phyloP scores from a whole-genome alignment of 306 rosid genomes.

The Prunus fruticosa region DNA sequence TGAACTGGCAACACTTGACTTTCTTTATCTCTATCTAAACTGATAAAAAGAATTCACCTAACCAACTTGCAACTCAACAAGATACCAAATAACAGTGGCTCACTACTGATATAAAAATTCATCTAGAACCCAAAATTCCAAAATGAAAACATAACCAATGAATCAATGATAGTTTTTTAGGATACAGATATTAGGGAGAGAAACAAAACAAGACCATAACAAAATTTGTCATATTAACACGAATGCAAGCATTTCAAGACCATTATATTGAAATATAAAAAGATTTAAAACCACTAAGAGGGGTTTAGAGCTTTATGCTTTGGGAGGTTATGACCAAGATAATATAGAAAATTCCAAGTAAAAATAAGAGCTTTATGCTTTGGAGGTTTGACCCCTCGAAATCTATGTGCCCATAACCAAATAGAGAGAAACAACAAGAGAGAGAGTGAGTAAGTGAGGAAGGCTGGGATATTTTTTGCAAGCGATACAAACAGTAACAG shows the following conservation, averaged over 20 bases:
- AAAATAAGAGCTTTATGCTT: too few relatives aligned
- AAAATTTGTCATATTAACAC: not conserved
- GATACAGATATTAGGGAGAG: not conserved
- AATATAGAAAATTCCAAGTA: too few relatives aligned
- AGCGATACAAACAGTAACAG: too few relatives aligned
- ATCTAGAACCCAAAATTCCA: not conserved
- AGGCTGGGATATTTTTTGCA: too few relatives aligned
- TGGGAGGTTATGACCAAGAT: too few relatives aligned
- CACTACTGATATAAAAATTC: not conserved
- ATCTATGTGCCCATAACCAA: too few relatives aligned
- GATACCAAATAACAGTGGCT: not conserved
- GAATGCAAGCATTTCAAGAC: not conserved
- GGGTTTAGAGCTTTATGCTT: too few relatives aligned
- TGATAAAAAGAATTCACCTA: not conserved
- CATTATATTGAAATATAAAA: conserved; percentile 1
- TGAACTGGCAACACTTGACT: not conserved
- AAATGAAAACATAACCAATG: conserved; percentile 1
- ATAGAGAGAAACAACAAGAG: too few relatives aligned
- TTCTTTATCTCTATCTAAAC: not conserved
- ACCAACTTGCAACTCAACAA: not conserved
- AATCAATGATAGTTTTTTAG: not conserved
- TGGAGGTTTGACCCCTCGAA: too few relatives aligned
- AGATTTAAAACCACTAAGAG: too few relatives aligned
- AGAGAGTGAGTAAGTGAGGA: too few relatives aligned
- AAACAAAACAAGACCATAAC: not conserved